Conservation (phyloP, 2,329 filamentous ascomycete species). For the Colletotrichum chlorophyti region DNA sequence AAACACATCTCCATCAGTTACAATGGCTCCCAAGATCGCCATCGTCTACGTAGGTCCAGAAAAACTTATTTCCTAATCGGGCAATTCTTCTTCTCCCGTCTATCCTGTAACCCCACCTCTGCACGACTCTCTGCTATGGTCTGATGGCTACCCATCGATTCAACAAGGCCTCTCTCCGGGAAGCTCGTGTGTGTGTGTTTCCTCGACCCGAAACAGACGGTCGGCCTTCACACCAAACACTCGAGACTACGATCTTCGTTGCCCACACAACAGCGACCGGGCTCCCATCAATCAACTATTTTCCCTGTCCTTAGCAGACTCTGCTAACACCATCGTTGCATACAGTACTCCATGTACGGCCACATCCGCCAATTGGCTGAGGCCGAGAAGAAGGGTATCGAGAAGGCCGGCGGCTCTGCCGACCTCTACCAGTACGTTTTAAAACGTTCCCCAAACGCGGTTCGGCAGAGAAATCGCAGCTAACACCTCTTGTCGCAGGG, state of each 20-base stretch:
- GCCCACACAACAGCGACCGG: not conserved
- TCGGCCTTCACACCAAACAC: not conserved
- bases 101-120: not conserved
- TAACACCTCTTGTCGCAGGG: conserved; percentile 47
- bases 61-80: conserved; percentile 21
- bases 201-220: not conserved
- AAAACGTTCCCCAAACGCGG: not conserved
- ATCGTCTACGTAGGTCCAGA: conserved; percentile 79
- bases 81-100: conserved; percentile 7
- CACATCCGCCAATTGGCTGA: conserved; percentile 85
- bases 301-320: not conserved
- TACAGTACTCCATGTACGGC: conserved; percentile 93
- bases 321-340: conserved; percentile 4
- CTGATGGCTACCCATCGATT: not conserved
- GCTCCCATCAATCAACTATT: not conserved
- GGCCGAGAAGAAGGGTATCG: conserved; percentile 89
- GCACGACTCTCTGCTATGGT: too few species aligned
- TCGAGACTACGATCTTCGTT: not conserved
- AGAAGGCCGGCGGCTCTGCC: conserved; percentile 81
- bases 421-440: conserved; percentile 80
- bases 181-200: not conserved
- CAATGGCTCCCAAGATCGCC: conserved; percentile 89
- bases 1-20: conserved; percentile 39
- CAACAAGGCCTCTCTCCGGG: too few species aligned
- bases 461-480: too few species aligned